Conservation (phyloP, 306 rosid species). For the Prunus padus region DNA sequence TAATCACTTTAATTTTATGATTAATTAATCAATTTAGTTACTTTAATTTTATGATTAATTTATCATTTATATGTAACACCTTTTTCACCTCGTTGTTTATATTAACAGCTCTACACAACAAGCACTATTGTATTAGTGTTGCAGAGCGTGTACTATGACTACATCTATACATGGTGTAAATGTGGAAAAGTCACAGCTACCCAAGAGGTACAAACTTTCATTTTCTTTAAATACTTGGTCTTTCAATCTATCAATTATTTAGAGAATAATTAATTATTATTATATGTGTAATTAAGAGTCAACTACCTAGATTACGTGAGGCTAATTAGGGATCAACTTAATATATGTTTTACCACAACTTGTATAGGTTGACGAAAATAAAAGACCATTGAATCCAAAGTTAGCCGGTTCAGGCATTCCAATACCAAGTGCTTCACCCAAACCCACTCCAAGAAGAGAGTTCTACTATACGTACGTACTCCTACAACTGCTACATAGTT, state of each 20-base stretch:
- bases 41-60: background rate
- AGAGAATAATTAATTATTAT: background rate
- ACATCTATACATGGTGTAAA: constrained; percentile 44
- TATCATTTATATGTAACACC: background rate
- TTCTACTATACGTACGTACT: constrained; percentile 57
- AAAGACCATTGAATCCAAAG: constrained; percentile 49
- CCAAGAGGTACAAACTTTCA: constrained; percentile 36
- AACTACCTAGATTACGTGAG: background rate
- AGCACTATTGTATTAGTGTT: constrained; percentile 70
- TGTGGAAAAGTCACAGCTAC: constrained; percentile 20
- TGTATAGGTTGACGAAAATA: constrained; percentile 44
- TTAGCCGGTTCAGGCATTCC: constrained; percentile 42
- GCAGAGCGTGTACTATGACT: constrained; percentile 74
- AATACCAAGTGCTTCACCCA: constrained; percentile 45
- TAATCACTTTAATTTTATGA: no score
- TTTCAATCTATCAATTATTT: background rate
- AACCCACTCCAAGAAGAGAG: constrained; percentile 52
- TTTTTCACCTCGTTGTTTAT: background rate
- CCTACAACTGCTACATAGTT: background rate
- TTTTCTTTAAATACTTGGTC: background rate
- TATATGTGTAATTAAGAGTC: background rate
- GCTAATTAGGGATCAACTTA: background rate
- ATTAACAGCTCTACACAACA: constrained; percentile 67
- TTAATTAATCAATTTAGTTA: background rate
- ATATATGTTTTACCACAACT: no score